Evolutionary conservation across 1,139 yeast genomes (phyloP).

Genomic region (Geotrichum citri-aurantii): DNA sequence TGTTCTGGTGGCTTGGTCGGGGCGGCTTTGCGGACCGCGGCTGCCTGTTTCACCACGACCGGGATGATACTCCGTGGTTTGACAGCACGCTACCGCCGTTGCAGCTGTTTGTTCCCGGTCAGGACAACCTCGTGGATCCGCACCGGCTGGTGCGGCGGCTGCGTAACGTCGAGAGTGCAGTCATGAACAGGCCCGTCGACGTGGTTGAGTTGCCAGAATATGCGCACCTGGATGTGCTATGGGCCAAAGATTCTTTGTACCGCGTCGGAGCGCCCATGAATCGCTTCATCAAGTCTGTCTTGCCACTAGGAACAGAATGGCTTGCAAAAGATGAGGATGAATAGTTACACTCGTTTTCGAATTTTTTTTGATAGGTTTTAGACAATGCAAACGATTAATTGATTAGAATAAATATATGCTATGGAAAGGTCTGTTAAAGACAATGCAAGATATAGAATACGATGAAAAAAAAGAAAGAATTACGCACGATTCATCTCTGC

Average conservation of each 20-base stretch:
- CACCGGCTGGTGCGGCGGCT: slow-evolving; percentile 46
- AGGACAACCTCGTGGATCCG: slow-evolving; percentile 66
- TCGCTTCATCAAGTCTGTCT: slow-evolving; percentile 24
- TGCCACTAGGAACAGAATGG: background rate
- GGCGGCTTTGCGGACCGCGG: slow-evolving; percentile 49
- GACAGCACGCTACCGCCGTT: slow-evolving; percentile 45
- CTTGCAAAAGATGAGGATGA: background rate
- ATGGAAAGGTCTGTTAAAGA: background rate
- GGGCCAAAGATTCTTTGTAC: slow-evolving; percentile 75
- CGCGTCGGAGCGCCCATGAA: slow-evolving; percentile 44
- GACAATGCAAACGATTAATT: background rate
- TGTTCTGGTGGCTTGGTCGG: slow-evolving; percentile 82
- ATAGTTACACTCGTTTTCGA: background rate
- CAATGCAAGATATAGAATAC: background rate
- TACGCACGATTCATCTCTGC: slow-evolving; percentile 9
- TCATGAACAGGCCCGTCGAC: slow-evolving; percentile 19
- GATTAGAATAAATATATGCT: background rate
- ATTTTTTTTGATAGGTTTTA: background rate
- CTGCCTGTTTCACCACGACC: slow-evolving; percentile 45
- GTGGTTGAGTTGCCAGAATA: slow-evolving; percentile 42
- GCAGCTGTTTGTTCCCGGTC: slow-evolving; percentile 54
- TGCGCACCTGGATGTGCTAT: slow-evolving; percentile 84
- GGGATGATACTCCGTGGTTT: slow-evolving; percentile 50
- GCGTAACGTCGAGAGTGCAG: slow-evolving; percentile 32
- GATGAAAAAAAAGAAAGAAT: background rate